phyloP scores from a whole-genome alignment of 768 basidiomycete genomes.

The Auriscalpium orientale region DNA sequence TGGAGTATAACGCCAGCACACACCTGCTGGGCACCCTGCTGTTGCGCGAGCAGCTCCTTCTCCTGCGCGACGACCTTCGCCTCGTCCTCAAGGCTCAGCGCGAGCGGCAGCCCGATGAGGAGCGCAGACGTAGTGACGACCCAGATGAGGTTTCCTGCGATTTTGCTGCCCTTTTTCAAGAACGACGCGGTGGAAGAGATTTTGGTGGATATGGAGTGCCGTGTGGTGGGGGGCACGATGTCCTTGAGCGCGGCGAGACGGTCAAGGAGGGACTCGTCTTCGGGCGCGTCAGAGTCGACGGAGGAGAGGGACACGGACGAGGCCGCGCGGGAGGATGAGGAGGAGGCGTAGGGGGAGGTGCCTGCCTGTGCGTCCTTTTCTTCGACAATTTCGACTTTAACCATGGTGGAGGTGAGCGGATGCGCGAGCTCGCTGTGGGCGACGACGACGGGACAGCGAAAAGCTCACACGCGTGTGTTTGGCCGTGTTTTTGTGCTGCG shows the following conservation, averaged over 20 bases:
- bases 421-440: constrained; percentile 9
- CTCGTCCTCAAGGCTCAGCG: constrained; percentile 92
- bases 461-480: background rate
- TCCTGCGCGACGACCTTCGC: constrained; percentile 91
- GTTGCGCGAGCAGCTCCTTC: constrained; percentile 88
- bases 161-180: constrained; percentile 58
- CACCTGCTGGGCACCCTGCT: constrained; percentile 88
- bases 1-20: too few relatives aligned
- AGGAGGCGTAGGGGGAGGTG: constrained; percentile 65
- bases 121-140: constrained; percentile 89
- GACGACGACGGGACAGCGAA: constrained; percentile 1
- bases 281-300: constrained; percentile 59
- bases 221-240: constrained; percentile 89
- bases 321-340: constrained; percentile 66
- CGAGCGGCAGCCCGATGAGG: constrained; percentile 88
- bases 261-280: constrained; percentile 81
- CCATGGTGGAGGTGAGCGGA: constrained; percentile 45
- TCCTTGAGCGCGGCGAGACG: constrained; percentile 88
- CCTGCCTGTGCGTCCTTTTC: constrained; percentile 57
- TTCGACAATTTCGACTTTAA: constrained; percentile 87
- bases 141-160: constrained; percentile 89
- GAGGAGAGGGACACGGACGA: constrained; percentile 75
- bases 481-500: background rate
- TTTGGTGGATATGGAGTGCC: constrained; percentile 62
- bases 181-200: constrained; percentile 54